Evolutionary conservation across 2,329 filamentous ascomycete genomes (phyloP).

Genomic region (Colletotrichum liaoningense): DNA sequence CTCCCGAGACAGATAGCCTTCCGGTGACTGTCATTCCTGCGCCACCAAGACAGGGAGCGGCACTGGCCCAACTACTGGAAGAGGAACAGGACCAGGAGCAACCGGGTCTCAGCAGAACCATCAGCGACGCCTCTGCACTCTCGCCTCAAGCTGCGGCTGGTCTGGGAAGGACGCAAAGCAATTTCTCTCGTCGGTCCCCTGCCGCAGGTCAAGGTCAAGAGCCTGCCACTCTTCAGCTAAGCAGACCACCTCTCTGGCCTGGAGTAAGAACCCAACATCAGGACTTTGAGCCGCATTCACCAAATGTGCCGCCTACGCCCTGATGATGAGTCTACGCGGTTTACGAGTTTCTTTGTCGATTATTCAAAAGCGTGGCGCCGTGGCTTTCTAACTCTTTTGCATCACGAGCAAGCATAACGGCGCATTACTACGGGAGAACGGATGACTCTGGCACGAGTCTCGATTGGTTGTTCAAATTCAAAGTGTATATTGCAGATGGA

Average conservation of each 20-base stretch:
- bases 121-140: constrained; percentile 32
- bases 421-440: constrained; percentile 13
- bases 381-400: constrained; percentile 13
- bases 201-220: constrained; percentile 2
- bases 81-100: constrained; percentile 57
- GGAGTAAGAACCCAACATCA: constrained; percentile 51
- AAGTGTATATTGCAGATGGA: constrained; percentile 13
- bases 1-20: constrained; percentile 64
- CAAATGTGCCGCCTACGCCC: constrained; percentile 10
- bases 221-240: constrained; percentile 40
- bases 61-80: constrained; percentile 66
- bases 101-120: constrained; percentile 16
- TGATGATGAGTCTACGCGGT: not conserved
- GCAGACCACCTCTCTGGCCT: constrained; percentile 56
- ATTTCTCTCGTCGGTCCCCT: constrained; percentile 25
- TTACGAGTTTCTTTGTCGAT: constrained; percentile 9
- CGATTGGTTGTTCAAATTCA: constrained; percentile 7
- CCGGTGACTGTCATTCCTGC: constrained; percentile 72
- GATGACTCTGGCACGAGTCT: constrained; percentile 21
- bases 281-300: constrained; percentile 37
- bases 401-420: constrained; percentile 24
- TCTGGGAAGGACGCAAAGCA: constrained; percentile 26
- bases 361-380: constrained; percentile 31
- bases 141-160: not conserved
- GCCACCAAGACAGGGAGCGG: constrained; percentile 67